phyloP scores from a whole-genome alignment of 1,139 yeast genomes.

The Nakaseomyces bracarensis region DNA sequence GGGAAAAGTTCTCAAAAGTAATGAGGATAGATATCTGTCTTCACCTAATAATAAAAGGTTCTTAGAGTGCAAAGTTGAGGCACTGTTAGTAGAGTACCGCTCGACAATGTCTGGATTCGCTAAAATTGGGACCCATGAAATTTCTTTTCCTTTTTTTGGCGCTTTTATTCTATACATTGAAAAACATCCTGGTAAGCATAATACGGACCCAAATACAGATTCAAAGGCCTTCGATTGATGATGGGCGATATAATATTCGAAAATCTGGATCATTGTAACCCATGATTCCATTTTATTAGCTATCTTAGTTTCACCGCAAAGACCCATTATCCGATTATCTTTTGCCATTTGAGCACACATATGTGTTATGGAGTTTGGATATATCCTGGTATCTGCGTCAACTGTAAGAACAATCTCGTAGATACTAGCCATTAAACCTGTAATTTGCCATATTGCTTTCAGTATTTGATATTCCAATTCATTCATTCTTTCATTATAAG shows the following conservation, averaged over 20 bases:
- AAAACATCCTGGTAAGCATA: constrained; percentile 97
- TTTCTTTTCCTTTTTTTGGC: constrained; percentile 54
- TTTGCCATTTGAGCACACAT: constrained; percentile 90
- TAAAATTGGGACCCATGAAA: constrained; percentile 90
- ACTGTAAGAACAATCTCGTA: constrained; percentile 89
- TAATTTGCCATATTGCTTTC: constrained; percentile 70
- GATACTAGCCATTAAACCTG: constrained; percentile 81
- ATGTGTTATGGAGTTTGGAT: constrained; percentile 84
- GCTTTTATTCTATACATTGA: constrained; percentile 91
- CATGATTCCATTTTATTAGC: constrained; percentile 78
- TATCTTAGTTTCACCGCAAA: constrained; percentile 96
- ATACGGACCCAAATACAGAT: constrained; percentile 91
- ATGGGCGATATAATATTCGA: constrained; percentile 92
- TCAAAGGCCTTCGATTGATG: constrained; percentile 96
- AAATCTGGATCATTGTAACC: constrained; percentile 94
- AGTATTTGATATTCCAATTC: constrained; percentile 80
- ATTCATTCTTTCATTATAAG: constrained; percentile 96
- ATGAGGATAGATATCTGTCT: constrained; percentile 79
- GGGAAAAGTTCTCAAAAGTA: constrained; percentile 90
- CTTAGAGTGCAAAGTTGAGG: constrained; percentile 82
- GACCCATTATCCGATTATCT: constrained; percentile 86
- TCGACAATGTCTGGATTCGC: constrained; percentile 97
- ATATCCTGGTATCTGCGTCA: constrained; percentile 92
- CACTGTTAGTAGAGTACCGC: constrained; percentile 82
- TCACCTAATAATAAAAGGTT: constrained; percentile 86